Percentiles rank a stretch among this genome's conserved stretches.
phyloP scores from a whole-genome alignment of 345 rosid genomes.

The Pistacia integerrima region DNA sequence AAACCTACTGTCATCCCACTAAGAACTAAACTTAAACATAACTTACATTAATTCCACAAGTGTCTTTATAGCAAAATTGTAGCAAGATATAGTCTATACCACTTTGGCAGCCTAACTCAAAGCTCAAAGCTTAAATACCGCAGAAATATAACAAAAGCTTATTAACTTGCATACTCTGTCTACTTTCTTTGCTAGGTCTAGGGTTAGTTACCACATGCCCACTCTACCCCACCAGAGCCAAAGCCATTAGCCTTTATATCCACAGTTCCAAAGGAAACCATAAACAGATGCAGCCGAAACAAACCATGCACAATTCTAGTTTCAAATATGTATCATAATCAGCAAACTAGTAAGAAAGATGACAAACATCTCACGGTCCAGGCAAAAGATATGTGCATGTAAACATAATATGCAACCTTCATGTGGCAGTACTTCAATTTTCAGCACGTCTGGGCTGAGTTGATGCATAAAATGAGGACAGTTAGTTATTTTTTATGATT shows the following conservation, averaged over 20 bases:
- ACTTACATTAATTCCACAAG: not conserved
- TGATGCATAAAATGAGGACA: conserved; percentile 2
- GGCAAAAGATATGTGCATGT: not conserved
- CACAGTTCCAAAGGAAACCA: not conserved
- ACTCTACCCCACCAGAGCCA: not conserved
- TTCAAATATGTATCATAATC: not conserved
- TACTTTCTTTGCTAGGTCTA: not conserved
- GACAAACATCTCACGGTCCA: conserved; percentile 4
- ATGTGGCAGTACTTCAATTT: not conserved
- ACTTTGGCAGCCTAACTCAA: conserved; percentile 8
- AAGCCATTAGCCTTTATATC: not conserved
- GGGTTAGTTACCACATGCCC: not conserved
- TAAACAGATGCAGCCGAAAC: not conserved
- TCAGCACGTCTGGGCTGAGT: conserved; percentile 2
- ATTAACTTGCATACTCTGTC: not conserved
- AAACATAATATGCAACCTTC: not conserved
- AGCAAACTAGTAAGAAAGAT: not conserved
- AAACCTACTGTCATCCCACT: not conserved
- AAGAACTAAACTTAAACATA: not conserved
- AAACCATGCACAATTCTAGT: not conserved
- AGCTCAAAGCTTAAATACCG: not conserved
- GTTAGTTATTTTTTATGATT: conserved; percentile 1
- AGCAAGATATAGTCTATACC: not conserved
- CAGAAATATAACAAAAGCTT: not conserved
- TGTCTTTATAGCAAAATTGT: not conserved